Base-by-base conservation (phyloP, 192 early-diverging fungal genomes). In the Coemansia sp. region DNA sequence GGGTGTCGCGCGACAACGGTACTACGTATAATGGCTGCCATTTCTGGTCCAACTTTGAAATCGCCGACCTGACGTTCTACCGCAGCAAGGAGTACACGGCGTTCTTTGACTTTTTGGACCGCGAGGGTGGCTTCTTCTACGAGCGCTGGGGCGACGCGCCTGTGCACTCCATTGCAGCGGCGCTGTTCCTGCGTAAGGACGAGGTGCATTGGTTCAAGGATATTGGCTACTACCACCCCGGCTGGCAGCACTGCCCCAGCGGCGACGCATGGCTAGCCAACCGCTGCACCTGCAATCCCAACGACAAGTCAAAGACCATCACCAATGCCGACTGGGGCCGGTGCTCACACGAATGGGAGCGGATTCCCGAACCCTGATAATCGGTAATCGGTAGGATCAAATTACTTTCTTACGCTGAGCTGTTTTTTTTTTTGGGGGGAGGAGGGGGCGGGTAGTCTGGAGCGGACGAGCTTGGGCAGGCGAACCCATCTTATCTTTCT, bases 41-140 rank as follows among this genome's bases (percentile, higher is more conserved):
- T 45, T 86, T 83, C 42, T 90, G 90, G 89, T 82, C 81, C 32
- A 93, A 93, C 44, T 93, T 93, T 74, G 91, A 93, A 61, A 92
- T 93, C 47, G 87, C 72, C 28, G 78, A 85, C 51, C 46, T 91
- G 38, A 75, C 82, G 17, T 82, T 92, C 39, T 86, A 83, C 49
- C 62, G 85, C 38, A 60, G 60, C 36, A 28, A 62, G 7, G 38
- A 66, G 30, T 89, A 89, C 52, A 43, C 56, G 27, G 65, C 64
- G 26, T 90, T 78, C 47, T 88, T 89, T 52, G 64, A 84, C 17
- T 77, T 81, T 29, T 63, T 94, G 20, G 91, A 94, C 48, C 54
- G 78, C 33, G 51, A 76, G 2, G 90, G 91, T 25, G 91, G 91
- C 8, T 92, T 91, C 77, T 93, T 87, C 50, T 93, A 93, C 49